Conservation (phyloP, 139 green algal species). For the Chlamydomonas incerta region DNA sequence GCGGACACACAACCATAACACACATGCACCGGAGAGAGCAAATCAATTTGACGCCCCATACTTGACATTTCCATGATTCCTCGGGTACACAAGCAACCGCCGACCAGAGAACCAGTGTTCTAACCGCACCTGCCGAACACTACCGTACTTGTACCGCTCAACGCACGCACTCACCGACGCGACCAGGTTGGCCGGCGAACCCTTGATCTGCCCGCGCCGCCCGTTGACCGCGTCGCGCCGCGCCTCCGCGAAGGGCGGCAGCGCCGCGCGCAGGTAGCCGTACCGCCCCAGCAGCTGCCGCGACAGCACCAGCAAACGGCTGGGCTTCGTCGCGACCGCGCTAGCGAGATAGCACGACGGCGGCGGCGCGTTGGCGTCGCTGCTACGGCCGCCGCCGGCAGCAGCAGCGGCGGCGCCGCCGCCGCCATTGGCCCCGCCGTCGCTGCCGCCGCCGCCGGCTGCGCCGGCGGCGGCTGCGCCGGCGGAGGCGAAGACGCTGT, state of each 20-base stretch:
- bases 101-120: not conserved
- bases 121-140: not conserved
- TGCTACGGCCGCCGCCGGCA: no score
- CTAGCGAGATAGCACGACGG: not conserved
- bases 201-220: slow-evolving; percentile 7
- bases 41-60: no score
- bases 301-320: not conserved
- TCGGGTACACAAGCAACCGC: no score
- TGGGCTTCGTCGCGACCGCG: not conserved
- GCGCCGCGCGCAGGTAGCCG: slow-evolving; percentile 3
- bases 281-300: not conserved
- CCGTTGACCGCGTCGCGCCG: not conserved
- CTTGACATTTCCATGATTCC: no score
- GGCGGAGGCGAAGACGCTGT: no score
- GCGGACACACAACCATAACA: no score
- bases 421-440: no score
- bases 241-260: slow-evolving; percentile 21
- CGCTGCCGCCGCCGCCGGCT: not conserved
- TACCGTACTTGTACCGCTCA: not conserved
- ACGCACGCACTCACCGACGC: not conserved
- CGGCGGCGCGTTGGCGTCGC: no score
- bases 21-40: no score
- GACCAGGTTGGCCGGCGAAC: not conserved
- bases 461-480: no score
- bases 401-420: no score